Percentiles rank a stretch among this genome's conserved stretches.
Evolutionary conservation across 116 monocot species (phyloP).

Genomic region (Dioscorea cayenensis): DNA sequence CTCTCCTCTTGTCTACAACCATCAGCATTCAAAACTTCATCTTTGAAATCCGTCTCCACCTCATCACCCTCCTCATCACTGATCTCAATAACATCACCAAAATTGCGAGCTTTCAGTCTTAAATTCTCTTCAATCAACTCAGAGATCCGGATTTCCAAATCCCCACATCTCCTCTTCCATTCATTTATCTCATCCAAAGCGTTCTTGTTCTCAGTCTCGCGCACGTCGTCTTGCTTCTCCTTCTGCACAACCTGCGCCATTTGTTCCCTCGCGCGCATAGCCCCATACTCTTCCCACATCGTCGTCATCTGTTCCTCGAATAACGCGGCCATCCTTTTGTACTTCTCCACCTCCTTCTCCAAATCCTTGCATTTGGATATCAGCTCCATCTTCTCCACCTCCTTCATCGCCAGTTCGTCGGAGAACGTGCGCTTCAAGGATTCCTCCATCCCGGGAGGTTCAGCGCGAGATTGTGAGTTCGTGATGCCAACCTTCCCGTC

Average conservation of each 20-base stretch:
- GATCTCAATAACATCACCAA: constrained; percentile 5
- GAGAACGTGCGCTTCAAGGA: constrained; percentile 4
- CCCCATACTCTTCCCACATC: neutral
- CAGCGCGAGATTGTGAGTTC: neutral
- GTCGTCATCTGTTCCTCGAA: neutral
- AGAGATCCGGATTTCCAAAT: constrained; percentile 9
- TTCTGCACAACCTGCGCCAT: neutral
- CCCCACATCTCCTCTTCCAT: constrained; percentile 11
- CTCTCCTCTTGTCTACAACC: neutral
- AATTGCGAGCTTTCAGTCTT: constrained; percentile 8
- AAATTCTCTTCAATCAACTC: constrained; percentile 21
- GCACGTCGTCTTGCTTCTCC: too few species aligned
- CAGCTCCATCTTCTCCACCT: constrained; percentile 19
- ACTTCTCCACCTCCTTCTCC: constrained; percentile 1
- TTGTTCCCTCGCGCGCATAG: neutral
- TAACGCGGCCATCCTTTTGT: neutral
- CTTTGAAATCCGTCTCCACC: neutral
- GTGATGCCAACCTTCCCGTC: neutral
- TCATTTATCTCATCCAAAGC: neutral
- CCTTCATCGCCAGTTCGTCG: constrained; percentile 21
- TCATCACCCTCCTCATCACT: constrained; percentile 23
- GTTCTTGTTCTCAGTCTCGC: neutral
- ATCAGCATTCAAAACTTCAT: neutral
- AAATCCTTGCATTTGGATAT: neutral
- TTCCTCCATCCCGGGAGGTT: neutral